Conservation (phyloP, 2,329 filamentous ascomycete genomes). For the Hypoxylon sp. region DNA sequence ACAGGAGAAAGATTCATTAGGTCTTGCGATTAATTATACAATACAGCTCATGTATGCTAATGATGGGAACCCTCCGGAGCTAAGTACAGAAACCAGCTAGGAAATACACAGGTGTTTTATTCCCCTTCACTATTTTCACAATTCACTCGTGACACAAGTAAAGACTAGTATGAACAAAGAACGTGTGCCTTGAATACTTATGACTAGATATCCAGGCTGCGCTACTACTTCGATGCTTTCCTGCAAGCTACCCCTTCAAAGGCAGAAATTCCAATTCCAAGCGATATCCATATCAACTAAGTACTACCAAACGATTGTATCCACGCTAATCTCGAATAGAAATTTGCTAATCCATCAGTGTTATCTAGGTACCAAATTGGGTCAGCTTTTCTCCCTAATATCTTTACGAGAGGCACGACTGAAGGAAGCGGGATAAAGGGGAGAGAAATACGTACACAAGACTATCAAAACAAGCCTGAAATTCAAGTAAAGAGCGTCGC, state of each 20-base stretch:
- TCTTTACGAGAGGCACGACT: neutral
- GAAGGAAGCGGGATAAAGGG: too few relatives aligned
- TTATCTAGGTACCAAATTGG: neutral
- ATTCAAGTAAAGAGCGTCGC: neutral
- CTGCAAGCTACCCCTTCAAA: neutral
- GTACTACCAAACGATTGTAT: neutral
- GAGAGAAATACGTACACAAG: neutral
- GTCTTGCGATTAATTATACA: too few relatives aligned
- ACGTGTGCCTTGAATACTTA: neutral
- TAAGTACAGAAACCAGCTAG: neutral
- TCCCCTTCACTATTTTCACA: slow-evolving; percentile 6
- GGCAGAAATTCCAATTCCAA: neutral
- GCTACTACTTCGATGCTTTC: neutral
- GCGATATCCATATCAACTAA: neutral
- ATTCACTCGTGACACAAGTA: neutral
- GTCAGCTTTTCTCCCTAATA: neutral
- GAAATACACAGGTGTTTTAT: slow-evolving; percentile 33
- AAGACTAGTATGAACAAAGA: neutral
- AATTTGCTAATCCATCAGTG: neutral
- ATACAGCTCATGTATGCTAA: too few relatives aligned
- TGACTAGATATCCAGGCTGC: neutral
- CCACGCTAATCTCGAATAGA: neutral
- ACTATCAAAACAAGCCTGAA: neutral
- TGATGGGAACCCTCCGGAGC: too few relatives aligned
- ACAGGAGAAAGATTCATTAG: too few relatives aligned